Evolutionary conservation across 495 filamentous ascomycete genomes (phyloP), one percentile per base, ranked within the genome.

Genomic region (Parmelia sp.): DNA sequence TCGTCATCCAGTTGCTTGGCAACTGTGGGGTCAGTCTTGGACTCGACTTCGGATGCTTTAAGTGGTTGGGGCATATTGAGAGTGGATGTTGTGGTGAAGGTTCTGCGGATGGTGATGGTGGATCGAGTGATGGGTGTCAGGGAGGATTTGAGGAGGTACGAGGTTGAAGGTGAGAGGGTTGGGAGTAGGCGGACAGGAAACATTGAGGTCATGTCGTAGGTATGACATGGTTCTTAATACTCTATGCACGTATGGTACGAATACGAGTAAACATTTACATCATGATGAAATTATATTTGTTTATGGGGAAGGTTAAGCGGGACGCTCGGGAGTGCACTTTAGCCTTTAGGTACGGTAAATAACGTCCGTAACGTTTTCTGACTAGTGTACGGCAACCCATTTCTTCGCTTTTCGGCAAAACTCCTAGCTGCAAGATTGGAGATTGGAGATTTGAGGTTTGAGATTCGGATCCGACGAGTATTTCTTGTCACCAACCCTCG

Each of bases 11-110:
- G 73, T 62, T 76, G 74, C 51, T 74, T 76, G 14, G 69, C 17
- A 35, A 76, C 72, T 21, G 72, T 70, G 51, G 74, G 74, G 60
- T 76, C 74, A 39, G 68, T 74, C 55, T 72, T 44, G 31, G 74
- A 75, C 40, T 70, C 63, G 53, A 74, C 33, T 37, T 75, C 72
- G 19, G 61, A 47, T 6, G 53, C 35, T 57, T 66, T 74, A 44
- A 73, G 66, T 51, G 60, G 51, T 49, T 76, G 66, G 40, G 71
- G 71, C 74, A 76, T 76, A 23, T 60, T 72, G 69, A 57, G 25
- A 0, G 9, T 49, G 11, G 25, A 7, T 36, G 58, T 40, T 23
- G 64, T 44, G 29, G 40, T 31, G 19, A 64, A 64, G 8, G 56
- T 11, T 42, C 27, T 45, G 33, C 21, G 15, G 40, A 42, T 23